phyloP scores from a whole-genome alignment of 2,329 filamentous ascomycete species.

The Colletotrichum musae region DNA sequence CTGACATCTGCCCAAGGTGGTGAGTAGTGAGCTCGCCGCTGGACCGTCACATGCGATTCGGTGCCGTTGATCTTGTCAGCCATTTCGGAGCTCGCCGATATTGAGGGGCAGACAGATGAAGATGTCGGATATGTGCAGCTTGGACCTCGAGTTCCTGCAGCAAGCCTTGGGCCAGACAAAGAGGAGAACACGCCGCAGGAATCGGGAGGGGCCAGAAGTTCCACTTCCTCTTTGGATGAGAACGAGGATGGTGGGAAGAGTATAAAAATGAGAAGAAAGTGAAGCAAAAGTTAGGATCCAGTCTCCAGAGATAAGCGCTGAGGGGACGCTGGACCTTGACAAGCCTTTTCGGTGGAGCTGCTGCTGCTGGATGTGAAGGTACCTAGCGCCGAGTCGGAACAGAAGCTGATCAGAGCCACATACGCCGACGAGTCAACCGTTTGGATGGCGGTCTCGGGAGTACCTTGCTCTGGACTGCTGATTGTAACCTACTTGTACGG shows the following conservation, averaged over 20 bases:
- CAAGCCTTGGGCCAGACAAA: background rate
- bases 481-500: too few relatives aligned
- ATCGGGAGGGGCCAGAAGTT: background rate
- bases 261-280: slow-evolving; percentile 1
- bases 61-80: slow-evolving; percentile 41
- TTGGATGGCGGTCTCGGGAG: background rate
- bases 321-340: slow-evolving; percentile 37
- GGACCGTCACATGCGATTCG: slow-evolving; percentile 62
- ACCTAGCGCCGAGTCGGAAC: slow-evolving; percentile 14
- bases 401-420: slow-evolving; percentile 17
- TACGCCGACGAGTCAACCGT: background rate
- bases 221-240: slow-evolving; percentile 11
- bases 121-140: slow-evolving; percentile 29
- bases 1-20: slow-evolving; percentile 97
- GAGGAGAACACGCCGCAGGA: slow-evolving; percentile 12
- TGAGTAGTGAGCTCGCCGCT: slow-evolving; percentile 81
- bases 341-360: slow-evolving; percentile 29
- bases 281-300: slow-evolving; percentile 36
- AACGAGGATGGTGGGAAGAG: background rate
- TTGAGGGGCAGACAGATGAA: background rate
- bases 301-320: slow-evolving; percentile 40
- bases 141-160: slow-evolving; percentile 27
- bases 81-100: slow-evolving; percentile 37
- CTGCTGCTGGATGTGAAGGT: slow-evolving; percentile 16
- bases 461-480: background rate